Evolutionary conservation across 345 rosid species (phyloP), one percentile per base, ranked within the genome.

Genomic region (Carallia pectinifolia): DNA sequence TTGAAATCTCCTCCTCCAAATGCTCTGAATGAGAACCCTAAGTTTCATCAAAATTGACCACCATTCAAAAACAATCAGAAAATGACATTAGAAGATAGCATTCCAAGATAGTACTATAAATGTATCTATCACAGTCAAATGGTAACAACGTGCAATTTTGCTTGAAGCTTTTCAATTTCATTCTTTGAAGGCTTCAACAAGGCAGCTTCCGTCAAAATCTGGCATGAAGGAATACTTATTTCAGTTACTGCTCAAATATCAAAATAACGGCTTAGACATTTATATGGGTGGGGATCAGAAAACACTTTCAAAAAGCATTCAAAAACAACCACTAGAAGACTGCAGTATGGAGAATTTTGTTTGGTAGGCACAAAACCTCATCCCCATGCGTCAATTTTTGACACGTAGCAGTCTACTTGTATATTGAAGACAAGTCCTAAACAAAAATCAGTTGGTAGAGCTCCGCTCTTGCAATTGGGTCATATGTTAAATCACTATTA

Each of bases 131-230:
- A 19, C 27, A 54, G 12, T 54, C n/a, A 27, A 71, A 47, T 55
- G n/a, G n/a, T n/a, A n/a, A n/a, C n/a, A 58, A 87, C 98, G 91
- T 82, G 88, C 73, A 91, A 78, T 83, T 94, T 94, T 72, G 91
- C 90, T 69, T 93, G 86, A 78, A 94, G 96, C 82, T 94, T 93
- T 81, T 91, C 98, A 70, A 94, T 94, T 78, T 91, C 98, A 80
- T 89, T 91, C 87, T 94, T 94, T 71, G 88, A 97, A 54, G 97
- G 94, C 85, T 94, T 94, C 71, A 94, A 68, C 68, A 94, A 70
- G 78, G 98, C 96, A 77, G 95, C 97, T 83, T 94, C 96, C 30
- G 96, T 91, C 74, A 91, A 81, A 69, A 94, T 86, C 97, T 94
- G 69, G 53, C 74, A 75, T n/a, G 38, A 60, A 72, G 33, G 79